These are phyloP conservation scores for Penicillium flavigenum DNA, from an alignment of 495 filamentous ascomycete genomes.

Conservation along the genomic window DNA sequence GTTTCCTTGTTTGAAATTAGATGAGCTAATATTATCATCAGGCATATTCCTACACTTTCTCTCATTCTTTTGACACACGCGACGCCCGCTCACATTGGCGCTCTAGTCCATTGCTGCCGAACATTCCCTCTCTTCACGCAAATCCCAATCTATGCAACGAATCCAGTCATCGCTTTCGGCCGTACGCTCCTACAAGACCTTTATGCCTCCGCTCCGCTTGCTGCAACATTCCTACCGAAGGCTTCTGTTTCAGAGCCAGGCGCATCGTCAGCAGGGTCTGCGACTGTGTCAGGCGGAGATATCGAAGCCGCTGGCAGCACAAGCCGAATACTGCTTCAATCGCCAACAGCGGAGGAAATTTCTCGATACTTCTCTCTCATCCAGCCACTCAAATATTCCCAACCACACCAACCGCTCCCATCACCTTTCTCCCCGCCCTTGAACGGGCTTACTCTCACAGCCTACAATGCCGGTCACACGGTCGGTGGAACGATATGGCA, in stretches of 20 bases:
- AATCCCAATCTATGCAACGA: conserved; percentile 95
- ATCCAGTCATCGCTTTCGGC: conserved; percentile 88
- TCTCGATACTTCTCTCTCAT: conserved; percentile 90
- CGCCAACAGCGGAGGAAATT: conserved; percentile 84
- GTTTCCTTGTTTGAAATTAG: background rate
- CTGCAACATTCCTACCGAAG: conserved; percentile 72
- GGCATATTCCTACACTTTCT: conserved; percentile 86
- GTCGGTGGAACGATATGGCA: conserved; percentile 98
- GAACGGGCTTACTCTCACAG: conserved; percentile 91
- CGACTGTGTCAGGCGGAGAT: conserved; percentile 24
- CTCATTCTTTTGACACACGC: conserved; percentile 94
- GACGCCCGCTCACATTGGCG: conserved; percentile 84
- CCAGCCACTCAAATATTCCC: conserved; percentile 92
- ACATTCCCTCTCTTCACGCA: conserved; percentile 87
- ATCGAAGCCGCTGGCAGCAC: conserved; percentile 30
- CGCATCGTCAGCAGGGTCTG: conserved; percentile 49
- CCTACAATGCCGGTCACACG: conserved; percentile 94
- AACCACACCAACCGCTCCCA: conserved; percentile 82
- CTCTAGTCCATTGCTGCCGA: conserved; percentile 96
- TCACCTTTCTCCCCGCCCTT: conserved; percentile 86
- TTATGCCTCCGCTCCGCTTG: conserved; percentile 84
- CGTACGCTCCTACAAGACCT: conserved; percentile 89
- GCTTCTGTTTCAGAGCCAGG: conserved; percentile 65
- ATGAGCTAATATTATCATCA: conserved; percentile 37
- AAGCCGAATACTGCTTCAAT: conserved; percentile 66